Conservation (phyloP, 306 rosid species). For the Cicer bijugum region DNA sequence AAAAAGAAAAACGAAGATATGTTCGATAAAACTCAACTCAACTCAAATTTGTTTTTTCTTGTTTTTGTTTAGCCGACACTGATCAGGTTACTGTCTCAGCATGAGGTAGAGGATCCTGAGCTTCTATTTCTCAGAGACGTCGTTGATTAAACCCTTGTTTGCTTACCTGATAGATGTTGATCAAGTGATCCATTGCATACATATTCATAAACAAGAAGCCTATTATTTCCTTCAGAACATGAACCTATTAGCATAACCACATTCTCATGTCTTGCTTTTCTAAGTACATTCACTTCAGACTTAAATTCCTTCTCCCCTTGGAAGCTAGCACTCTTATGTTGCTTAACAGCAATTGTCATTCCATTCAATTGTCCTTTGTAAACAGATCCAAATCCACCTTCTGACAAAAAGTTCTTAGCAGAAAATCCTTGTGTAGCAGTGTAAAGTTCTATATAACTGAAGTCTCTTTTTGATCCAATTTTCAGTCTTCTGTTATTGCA, state of each 20-base stretch:
- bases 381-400: constrained; percentile 90
- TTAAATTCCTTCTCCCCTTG: constrained; percentile 89
- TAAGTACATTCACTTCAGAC: constrained; percentile 72
- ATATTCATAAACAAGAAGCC: constrained; percentile 89
- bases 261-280: constrained; percentile 86
- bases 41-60: background rate
- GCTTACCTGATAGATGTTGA: constrained; percentile 68
- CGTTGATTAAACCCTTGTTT: background rate
- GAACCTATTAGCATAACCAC: constrained; percentile 80
- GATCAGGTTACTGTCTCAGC: background rate
- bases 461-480: constrained; percentile 63
- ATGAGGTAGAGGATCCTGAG: background rate
- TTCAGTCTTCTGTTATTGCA: constrained; percentile 69
- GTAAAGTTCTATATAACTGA: constrained; percentile 60
- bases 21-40: background rate
- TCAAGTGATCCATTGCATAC: constrained; percentile 90
- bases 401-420: constrained; percentile 62
- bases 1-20: background rate
- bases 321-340: constrained; percentile 62
- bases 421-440: constrained; percentile 70
- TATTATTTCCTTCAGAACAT: constrained; percentile 67
- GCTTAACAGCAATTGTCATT: constrained; percentile 77
- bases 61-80: background rate
- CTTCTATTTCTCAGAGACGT: background rate
- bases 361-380: constrained; percentile 65